Evolutionary conservation across 2,329 filamentous ascomycete genomes (phyloP).

Genomic region (Pseudocercospora cruenta): DNA sequence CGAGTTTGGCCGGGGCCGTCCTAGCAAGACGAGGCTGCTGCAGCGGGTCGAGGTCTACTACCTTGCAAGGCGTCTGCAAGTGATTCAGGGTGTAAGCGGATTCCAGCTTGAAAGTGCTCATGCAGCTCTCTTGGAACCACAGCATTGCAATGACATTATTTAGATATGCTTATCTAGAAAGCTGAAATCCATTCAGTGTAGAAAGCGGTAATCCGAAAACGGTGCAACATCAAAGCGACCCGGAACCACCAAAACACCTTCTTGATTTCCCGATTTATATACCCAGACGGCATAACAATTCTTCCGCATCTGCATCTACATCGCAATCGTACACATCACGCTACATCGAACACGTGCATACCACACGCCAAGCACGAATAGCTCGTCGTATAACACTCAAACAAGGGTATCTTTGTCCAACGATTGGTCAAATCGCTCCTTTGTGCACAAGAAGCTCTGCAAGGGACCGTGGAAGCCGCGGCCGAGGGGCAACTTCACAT

Average conservation of each 20-base stretch:
- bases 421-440: slow-evolving; percentile 6
- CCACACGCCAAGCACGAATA: background rate
- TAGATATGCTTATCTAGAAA: no score
- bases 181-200: background rate
- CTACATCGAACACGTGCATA: background rate
- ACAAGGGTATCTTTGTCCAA: background rate
- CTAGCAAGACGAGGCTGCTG: no score
- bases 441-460: background rate
- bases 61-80: no score
- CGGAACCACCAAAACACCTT: background rate
- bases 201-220: background rate
- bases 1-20: no score
- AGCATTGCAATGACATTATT: background rate
- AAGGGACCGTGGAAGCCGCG: background rate
- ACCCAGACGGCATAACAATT: background rate
- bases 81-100: no score
- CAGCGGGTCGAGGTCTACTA: no score
- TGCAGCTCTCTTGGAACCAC: background rate
- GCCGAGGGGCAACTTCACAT: background rate
- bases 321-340: background rate
- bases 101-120: background rate
- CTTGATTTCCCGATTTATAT: background rate
- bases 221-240: background rate
- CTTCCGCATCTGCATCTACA: background rate
- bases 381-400: background rate